These are phyloP conservation scores for Mycena polygramma DNA, from an alignment of 768 basidiomycete species.

Conservation along the genomic window DNA sequence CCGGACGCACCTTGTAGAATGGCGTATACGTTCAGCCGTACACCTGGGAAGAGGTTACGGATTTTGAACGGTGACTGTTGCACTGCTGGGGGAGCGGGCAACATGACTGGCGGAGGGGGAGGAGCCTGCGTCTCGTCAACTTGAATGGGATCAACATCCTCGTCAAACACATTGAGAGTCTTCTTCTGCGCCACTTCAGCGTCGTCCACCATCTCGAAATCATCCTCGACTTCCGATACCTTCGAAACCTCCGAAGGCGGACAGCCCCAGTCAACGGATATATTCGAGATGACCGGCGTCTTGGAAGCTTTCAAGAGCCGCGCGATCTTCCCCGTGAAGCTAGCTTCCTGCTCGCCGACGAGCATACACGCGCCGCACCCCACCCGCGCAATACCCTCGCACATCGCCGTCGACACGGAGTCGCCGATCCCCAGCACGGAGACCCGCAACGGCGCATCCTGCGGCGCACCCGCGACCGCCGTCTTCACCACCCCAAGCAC, in stretches of 20 bases:
- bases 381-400: slow-evolving; percentile 54
- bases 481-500: slow-evolving; percentile 29
- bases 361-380: slow-evolving; percentile 58
- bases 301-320: slow-evolving; percentile 55
- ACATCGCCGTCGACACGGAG: slow-evolving; percentile 54
- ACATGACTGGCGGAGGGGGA: slow-evolving; percentile 21
- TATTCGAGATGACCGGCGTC: slow-evolving; percentile 50
- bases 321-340: slow-evolving; percentile 54
- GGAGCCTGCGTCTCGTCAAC: slow-evolving; percentile 17
- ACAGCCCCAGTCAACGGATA: slow-evolving; percentile 54
- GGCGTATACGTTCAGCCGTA: slow-evolving; percentile 29
- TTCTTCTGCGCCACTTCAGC: not conserved
- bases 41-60: slow-evolving; percentile 27
- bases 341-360: slow-evolving; percentile 50
- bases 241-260: not conserved
- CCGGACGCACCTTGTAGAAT: slow-evolving; percentile 31
- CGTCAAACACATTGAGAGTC: slow-evolving; percentile 34
- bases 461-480: slow-evolving; percentile 42
- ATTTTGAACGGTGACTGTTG: slow-evolving; percentile 36
- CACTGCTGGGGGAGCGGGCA: slow-evolving; percentile 22
- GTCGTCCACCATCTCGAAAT: slow-evolving; percentile 35
- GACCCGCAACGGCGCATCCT: slow-evolving; percentile 49
- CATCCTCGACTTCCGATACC: slow-evolving; percentile 9
- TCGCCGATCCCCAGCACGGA: slow-evolving; percentile 63
- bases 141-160: slow-evolving; percentile 6